Evolutionary conservation across 2,329 filamentous ascomycete genomes (phyloP).

Genomic region (Parasarocladium wereldwijsianum): DNA sequence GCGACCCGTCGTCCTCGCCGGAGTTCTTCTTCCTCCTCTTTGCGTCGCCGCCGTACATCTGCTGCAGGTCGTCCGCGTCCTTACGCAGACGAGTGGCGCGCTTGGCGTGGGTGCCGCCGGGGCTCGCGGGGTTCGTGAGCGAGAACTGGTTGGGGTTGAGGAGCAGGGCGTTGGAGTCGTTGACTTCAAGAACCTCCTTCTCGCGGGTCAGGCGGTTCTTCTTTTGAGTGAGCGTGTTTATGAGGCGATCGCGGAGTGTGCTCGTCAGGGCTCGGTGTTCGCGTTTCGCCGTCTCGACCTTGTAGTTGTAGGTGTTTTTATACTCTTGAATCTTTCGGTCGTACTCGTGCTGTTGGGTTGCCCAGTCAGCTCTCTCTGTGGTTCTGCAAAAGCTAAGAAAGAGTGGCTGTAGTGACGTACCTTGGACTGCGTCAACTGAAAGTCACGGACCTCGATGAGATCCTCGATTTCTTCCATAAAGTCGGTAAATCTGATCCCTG

Average conservation of each 20-base stretch:
- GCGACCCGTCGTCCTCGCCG: conserved; percentile 48
- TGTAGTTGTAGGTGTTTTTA: conserved; percentile 44
- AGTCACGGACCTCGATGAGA: conserved; percentile 74
- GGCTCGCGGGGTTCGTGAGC: conserved; percentile 48
- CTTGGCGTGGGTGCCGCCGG: conserved; percentile 48
- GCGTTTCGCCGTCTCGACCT: conserved; percentile 45
- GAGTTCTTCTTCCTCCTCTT: conserved; percentile 50
- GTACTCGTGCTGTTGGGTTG: conserved; percentile 37
- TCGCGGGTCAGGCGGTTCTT: conserved; percentile 50
- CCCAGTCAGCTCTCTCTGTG: not conserved
- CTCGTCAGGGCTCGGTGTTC: conserved; percentile 44
- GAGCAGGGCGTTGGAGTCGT: conserved; percentile 48
- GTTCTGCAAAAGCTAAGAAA: not conserved
- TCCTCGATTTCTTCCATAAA: conserved; percentile 82
- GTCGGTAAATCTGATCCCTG: conserved; percentile 70
- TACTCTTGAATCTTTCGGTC: conserved; percentile 46
- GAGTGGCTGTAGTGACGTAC: conserved; percentile 33
- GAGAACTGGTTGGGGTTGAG: conserved; percentile 56
- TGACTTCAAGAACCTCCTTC: conserved; percentile 54
- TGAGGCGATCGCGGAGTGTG: conserved; percentile 51
- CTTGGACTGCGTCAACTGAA: conserved; percentile 65
- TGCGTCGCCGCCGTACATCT: conserved; percentile 33
- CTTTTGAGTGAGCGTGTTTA: conserved; percentile 50
- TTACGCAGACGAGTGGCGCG: conserved; percentile 46
- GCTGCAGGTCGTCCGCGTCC: conserved; percentile 42